Evolutionary conservation across 805 yeast species (phyloP).

Genomic region (Kodamaea lidongshanica): DNA sequence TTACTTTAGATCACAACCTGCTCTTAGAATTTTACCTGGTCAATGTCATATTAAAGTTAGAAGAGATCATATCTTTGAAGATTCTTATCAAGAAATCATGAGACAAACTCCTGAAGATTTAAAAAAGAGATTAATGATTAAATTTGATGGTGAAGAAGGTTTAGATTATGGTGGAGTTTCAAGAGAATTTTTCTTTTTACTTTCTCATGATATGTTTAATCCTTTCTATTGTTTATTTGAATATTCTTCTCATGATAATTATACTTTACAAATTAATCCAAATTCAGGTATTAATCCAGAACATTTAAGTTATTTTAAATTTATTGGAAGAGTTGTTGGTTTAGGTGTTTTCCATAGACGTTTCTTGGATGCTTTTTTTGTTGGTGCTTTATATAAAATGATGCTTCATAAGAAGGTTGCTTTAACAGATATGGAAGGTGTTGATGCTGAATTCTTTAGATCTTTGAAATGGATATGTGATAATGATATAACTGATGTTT

Average conservation of each 20-base stretch:
- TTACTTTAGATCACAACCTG: conserved; percentile 97
- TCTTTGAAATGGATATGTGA: conserved; percentile 94
- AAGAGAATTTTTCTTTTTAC: conserved; percentile 91
- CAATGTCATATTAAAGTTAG: conserved; percentile 98
- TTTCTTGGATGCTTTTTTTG: conserved; percentile 95
- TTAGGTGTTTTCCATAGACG: conserved; percentile 97
- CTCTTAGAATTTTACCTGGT: conserved; percentile 93
- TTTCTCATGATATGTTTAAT: conserved; percentile 97
- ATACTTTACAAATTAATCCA: conserved; percentile 95
- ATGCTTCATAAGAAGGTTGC: conserved; percentile 92
- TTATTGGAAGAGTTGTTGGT: conserved; percentile 97
- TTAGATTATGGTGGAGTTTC: conserved; percentile 99
- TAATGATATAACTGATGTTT: conserved; percentile 76
- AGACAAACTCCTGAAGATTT: conserved; percentile 97
- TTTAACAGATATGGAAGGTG: conserved; percentile 96
- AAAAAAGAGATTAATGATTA: conserved; percentile 95
- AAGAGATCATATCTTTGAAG: conserved; percentile 94
- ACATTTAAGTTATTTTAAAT: conserved; percentile 95
- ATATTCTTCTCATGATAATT: conserved; percentile 96
- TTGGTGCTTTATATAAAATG: conserved; percentile 97
- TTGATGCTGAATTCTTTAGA: conserved; percentile 93
- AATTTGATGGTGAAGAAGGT: conserved; percentile 99
- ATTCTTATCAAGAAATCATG: conserved; percentile 97
- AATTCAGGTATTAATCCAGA: conserved; percentile 96
- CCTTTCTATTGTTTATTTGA: conserved; percentile 97